Evolutionary conservation across 805 yeast genomes (phyloP), one percentile per base, ranked within the genome.

Genomic region (Wickerhamiella vanderwaltii): DNA sequence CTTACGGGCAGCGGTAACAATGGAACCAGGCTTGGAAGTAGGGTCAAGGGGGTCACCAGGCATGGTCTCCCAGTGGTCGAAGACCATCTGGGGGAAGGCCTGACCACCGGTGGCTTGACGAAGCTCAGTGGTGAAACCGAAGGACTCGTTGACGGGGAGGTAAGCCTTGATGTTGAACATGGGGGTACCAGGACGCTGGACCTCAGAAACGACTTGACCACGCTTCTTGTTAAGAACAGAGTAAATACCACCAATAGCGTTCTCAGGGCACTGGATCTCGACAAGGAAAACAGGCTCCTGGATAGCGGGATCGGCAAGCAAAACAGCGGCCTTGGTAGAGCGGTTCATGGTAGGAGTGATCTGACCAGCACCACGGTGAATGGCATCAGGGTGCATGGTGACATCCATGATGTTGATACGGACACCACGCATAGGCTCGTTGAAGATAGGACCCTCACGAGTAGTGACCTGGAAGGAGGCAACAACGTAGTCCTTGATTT

Each of bases 391-490:
- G 73, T 88, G 98, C 71, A 88, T 77, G 59, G 95, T 87, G 65
- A 88, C 98, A 79, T 88, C 98, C 74, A 88, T 77, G 65, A 88
- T 82, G 94, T 88, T 88, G 70, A 85, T 73, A 75, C 97, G 86
- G 63, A 86, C 76, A 62, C 94, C 83, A 78, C 98, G 86, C 74
- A 86, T 71, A 69, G 71, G 73, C 78, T 91, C 97, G 75, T 94
- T 95, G 64, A 91, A 75, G 67, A 88, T 72, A 67, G 98, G 98
- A 77, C 98, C 98, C 72, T 91, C 96, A 77, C 83, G 87, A 64
- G 96, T 76, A 72, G 97, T 97, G 96, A 96, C 91, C 76, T 88
- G 96, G 96, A 88, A 88, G 68, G 95, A 97, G 67, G 98, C 91
- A 64, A 86, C 95, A 64, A 87, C 95, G 64, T 94, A 88, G 72